Percentiles rank a stretch among this genome's conserved stretches.
Evolutionary conservation across 2,329 filamentous ascomycete species (phyloP).

Genomic region (Trichophyton verrucosum): DNA sequence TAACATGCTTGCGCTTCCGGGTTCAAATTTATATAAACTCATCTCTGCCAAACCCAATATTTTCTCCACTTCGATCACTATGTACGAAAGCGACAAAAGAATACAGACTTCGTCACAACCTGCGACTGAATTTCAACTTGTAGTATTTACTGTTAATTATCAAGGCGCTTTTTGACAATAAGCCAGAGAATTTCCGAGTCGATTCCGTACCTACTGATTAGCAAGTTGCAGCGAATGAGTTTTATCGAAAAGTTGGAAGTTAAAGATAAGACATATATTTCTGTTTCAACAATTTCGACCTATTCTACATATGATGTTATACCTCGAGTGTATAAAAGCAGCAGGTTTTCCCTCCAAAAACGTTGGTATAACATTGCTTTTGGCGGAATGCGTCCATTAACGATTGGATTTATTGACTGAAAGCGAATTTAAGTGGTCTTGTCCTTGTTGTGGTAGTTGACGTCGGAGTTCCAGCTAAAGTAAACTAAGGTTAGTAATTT

Average conservation of each 20-base stretch:
- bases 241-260: neutral
- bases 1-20: slow-evolving; percentile 30
- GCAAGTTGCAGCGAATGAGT: neutral
- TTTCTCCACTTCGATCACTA: neutral
- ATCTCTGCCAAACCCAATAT: neutral
- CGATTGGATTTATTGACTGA: neutral
- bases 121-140: neutral
- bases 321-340: neutral
- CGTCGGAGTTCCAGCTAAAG: slow-evolving; percentile 74
- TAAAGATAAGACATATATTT: neutral
- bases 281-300: slow-evolving; percentile 2
- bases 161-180: no score
- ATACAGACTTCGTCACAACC: neutral
- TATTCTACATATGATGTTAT: slow-evolving; percentile 1
- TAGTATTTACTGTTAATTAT: neutral
- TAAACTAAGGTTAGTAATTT: slow-evolving; percentile 6
- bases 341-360: neutral
- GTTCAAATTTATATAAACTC: neutral
- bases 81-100: neutral
- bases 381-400: neutral
- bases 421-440: slow-evolving; percentile 39
- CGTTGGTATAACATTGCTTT: neutral
- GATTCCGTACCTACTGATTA: no score
- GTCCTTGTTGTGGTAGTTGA: slow-evolving; percentile 97
- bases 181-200: no score